Percentiles rank a stretch among this genome's conserved stretches.
These are phyloP conservation scores for Linnemannia schmuckeri DNA, from an alignment of 192 early-diverging fungal species.

Conservation along the genomic window DNA sequence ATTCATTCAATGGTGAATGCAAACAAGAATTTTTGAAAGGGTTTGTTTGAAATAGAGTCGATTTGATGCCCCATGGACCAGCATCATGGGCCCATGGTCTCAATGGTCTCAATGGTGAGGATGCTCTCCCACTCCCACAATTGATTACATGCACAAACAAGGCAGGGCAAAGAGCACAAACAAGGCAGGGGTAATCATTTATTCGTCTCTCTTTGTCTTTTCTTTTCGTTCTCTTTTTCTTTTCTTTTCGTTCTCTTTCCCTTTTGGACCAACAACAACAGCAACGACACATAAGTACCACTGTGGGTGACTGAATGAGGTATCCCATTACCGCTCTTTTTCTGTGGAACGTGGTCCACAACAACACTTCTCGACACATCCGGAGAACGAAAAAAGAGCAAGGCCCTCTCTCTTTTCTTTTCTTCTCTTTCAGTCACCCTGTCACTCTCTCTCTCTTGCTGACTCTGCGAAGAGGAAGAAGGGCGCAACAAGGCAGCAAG, in stretches of 20 bases:
- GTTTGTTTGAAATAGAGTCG: too few relatives aligned
- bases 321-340: slow-evolving; percentile 33
- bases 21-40: too few relatives aligned
- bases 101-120: neutral
- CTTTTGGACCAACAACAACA: neutral
- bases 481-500: slow-evolving; percentile 2
- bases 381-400: neutral
- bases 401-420: neutral
- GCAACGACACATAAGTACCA: neutral
- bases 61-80: too few relatives aligned
- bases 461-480: neutral
- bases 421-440: neutral
- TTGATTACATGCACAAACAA: neutral
- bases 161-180: neutral
- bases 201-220: neutral
- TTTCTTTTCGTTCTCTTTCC: neutral
- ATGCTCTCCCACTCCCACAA: neutral
- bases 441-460: neutral
- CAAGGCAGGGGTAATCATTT: neutral
- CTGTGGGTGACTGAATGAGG: too few relatives aligned
- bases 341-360: slow-evolving; percentile 23
- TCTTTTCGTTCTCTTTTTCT: neutral
- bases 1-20: neutral
- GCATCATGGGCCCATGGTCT: neutral
- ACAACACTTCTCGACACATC: neutral